A percentile compares a stretch with the other conserved stretches of the same genome.
phyloP scores from a whole-genome alignment of 2,329 filamentous ascomycete species.

The Penicillium sp. region DNA sequence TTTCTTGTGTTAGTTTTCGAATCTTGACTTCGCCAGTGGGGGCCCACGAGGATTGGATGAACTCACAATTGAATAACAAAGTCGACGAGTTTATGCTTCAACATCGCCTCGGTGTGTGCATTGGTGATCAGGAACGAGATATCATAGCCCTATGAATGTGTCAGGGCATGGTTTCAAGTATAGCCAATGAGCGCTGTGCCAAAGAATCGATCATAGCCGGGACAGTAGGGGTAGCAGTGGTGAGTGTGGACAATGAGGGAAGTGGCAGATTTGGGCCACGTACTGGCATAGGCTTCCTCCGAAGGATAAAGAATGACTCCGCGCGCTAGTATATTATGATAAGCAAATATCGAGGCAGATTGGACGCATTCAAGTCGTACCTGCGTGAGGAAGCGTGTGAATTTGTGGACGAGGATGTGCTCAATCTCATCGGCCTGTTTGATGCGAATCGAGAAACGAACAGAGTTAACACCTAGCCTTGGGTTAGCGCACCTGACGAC shows the following conservation, averaged over 20 bases:
- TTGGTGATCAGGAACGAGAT: constrained; percentile 99
- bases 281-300: constrained; percentile 94
- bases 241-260: neutral
- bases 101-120: constrained; percentile 97
- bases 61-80: constrained; percentile 87
- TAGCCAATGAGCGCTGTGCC: neutral
- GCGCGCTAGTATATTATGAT: constrained; percentile 47
- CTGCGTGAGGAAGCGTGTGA: constrained; percentile 94
- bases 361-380: constrained; percentile 43
- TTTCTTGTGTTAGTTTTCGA: neutral
- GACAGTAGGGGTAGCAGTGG: neutral
- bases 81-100: constrained; percentile 98
- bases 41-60: neutral
- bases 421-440: constrained; percentile 99
- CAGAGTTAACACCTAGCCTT: constrained; percentile 74
- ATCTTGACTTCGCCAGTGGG: neutral
- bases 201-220: neutral
- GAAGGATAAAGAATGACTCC: constrained; percentile 93
- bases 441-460: constrained; percentile 97
- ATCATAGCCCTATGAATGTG: constrained; percentile 74
- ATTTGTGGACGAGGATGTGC: constrained; percentile 92
- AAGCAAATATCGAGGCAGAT: neutral
- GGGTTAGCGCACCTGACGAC: neutral
- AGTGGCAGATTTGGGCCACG: constrained; percentile 21
- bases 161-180: neutral